Conservation (phyloP, 2,329 filamentous ascomycete genomes). For the Fusarium metavorans region DNA sequence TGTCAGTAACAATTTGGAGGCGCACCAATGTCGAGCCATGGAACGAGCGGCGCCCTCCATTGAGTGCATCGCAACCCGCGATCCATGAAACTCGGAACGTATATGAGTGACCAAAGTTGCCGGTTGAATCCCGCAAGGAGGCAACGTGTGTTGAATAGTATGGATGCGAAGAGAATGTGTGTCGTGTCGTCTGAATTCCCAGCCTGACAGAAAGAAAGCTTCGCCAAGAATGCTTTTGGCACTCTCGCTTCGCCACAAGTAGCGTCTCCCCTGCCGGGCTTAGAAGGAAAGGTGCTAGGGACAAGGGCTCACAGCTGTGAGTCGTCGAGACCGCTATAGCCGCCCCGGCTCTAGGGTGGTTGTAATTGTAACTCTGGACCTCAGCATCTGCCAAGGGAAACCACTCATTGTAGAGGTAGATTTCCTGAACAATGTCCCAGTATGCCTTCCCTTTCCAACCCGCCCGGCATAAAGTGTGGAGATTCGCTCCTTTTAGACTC, state of each 20-base stretch:
- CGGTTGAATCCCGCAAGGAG: too few relatives aligned
- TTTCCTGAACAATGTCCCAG: neutral
- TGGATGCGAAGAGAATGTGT: neutral
- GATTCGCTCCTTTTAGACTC: neutral
- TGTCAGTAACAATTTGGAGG: too few relatives aligned
- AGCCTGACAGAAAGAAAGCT: neutral
- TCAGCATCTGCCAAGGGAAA: neutral
- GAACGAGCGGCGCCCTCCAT: too few relatives aligned
- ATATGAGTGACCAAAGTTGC: too few relatives aligned
- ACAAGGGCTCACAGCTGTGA: neutral
- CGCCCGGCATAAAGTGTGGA: neutral
- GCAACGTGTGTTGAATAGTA: too few relatives aligned
- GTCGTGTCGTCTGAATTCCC: neutral
- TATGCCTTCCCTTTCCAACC: neutral
- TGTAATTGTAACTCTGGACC: neutral
- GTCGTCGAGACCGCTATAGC: neutral
- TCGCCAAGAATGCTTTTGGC: neutral
- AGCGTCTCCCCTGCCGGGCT: neutral
- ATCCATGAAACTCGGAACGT: too few relatives aligned
- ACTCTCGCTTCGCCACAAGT: neutral
- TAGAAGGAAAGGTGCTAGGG: neutral
- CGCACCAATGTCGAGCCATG: too few relatives aligned
- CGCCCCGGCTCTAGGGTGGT: neutral
- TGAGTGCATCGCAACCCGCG: too few relatives aligned
- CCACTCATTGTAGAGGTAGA: neutral